Evolutionary conservation across 2,329 filamentous ascomycete species (phyloP), one percentile per base, ranked within the genome.

Genomic region (Talaromyces islandicus): DNA sequence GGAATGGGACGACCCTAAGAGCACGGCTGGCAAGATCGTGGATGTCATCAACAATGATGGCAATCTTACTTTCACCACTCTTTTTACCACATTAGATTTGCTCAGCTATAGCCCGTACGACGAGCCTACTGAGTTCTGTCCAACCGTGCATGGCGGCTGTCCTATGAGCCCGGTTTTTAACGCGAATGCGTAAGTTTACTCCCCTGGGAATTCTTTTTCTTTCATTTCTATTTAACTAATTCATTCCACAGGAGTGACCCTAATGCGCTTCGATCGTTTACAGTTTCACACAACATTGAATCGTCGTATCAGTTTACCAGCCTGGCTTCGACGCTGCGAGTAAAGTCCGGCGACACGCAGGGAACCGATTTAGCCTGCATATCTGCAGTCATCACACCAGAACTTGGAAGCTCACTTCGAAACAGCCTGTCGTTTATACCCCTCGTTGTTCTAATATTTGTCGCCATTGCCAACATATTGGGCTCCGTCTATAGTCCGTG

Each of bases 401-500:
- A 90, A 66, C 80, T 99, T 4, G 92, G 92, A 6, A 71, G 75
- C 10, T 77, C 75, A n/a, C 77, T 96, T 38, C 81, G 83, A n/a
- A 85, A 83, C 73, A 80, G 90, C 50, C 74, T 96, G 54, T 85
- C 82, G 58, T 94, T 90, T 71, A 75, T 96, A 4, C 93, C 94
- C 1, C 81, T 93, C 25, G 80, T 88, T 3, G 85, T 97, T 25
- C 81, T 99, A 32, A 77, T 93, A 2, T 80, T 93, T 46, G 90
- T 95, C 52, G 94, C 87, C 1, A 75, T 92, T 60, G 91, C 92
- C 14, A 96, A 93, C 7, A 80, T 92, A 38, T 86, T 91, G 65
- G 92, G 94, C 2, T 90, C 87, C 55, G 90, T 95, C 41, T 93
- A 87, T 71, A 97, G 92, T 70, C 94, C 94, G 0, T 99, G 94